These are phyloP conservation scores for Leishmania aethiopica DNA, from an alignment of 208 protist species.

Conservation along the genomic window DNA sequence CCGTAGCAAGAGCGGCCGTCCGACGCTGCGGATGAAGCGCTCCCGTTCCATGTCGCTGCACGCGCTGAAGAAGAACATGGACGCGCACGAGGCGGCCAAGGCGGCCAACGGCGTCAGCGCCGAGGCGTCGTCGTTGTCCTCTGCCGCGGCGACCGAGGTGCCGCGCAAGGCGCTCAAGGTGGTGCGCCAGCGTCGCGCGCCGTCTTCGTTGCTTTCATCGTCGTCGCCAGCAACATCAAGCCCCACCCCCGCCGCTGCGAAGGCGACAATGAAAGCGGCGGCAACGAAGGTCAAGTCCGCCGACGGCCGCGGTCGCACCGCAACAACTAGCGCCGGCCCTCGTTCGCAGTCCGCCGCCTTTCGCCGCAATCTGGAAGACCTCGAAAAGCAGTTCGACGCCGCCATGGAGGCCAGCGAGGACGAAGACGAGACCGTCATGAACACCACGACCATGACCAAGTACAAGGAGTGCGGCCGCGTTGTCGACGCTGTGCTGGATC, in stretches of 20 bases:
- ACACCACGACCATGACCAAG: constrained; percentile 95
- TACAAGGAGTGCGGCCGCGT: constrained; percentile 94
- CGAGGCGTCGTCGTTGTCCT: not conserved
- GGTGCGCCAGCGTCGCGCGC: constrained; percentile 17
- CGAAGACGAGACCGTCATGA: constrained; percentile 71
- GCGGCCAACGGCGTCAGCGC: not conserved
- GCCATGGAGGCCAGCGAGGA: constrained; percentile 75
- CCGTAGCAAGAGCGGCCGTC: constrained; percentile 77
- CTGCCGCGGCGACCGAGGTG: not conserved
- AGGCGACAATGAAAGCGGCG: not conserved
- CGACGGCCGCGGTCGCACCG: constrained; percentile 12
- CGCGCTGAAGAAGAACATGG: constrained; percentile 38
- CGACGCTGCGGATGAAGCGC: constrained; percentile 76
- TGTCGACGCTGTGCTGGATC: constrained; percentile 91
- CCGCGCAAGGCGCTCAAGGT: constrained; percentile 32
- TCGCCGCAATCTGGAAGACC: constrained; percentile 48
- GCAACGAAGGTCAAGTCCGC: not conserved
- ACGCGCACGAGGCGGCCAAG: constrained; percentile 18
- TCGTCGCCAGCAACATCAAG: not conserved
- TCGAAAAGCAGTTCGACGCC: constrained; percentile 64
- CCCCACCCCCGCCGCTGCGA: not conserved
- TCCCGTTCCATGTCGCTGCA: constrained; percentile 57
- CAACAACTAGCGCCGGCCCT: not conserved
- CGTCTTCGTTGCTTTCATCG: constrained; percentile 6
- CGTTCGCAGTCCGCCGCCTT: constrained; percentile 40